phyloP scores from a whole-genome alignment of 345 rosid species.

The Pseudoturritis turrita region DNA sequence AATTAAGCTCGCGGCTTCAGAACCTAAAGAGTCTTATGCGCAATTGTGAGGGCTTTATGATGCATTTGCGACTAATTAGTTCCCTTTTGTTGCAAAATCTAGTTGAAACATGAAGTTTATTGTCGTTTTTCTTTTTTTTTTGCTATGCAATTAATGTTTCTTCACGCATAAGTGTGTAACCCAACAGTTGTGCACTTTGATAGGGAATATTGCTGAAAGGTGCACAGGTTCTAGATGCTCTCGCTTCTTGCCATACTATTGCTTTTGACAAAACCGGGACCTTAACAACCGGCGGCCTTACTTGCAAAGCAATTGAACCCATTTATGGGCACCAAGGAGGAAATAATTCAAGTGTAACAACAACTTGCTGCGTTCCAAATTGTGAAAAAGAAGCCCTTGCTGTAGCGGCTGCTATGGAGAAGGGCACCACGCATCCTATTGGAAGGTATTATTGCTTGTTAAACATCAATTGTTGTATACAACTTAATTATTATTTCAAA shows the following conservation, averaged over 20 bases:
- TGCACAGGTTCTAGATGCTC: slow-evolving; percentile 92
- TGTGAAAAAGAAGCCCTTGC: slow-evolving; percentile 99
- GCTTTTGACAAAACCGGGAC: slow-evolving; percentile 99
- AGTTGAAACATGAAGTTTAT: background rate
- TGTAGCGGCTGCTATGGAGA: slow-evolving; percentile 99
- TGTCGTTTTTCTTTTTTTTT: background rate
- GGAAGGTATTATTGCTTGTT: slow-evolving; percentile 65
- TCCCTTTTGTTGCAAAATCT: background rate
- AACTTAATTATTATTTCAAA: background rate
- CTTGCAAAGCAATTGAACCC: slow-evolving; percentile 91
- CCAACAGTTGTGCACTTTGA: background rate
- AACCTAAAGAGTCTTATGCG: background rate
- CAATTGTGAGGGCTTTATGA: background rate
- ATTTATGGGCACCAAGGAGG: slow-evolving; percentile 68
- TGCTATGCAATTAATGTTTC: background rate
- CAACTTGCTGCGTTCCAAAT: slow-evolving; percentile 72
- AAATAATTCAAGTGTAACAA: slow-evolving; percentile 27
- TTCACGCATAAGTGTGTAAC: background rate
- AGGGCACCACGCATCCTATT: slow-evolving; percentile 99
- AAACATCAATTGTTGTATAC: background rate
- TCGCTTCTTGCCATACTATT: slow-evolving; percentile 83
- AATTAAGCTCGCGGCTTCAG: background rate
- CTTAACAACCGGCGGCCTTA: slow-evolving; percentile 92
- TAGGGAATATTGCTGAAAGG: slow-evolving; percentile 97
- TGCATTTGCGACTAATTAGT: background rate